Evolutionary conservation across 2,329 filamentous ascomycete species (phyloP).

Genomic region (Pyrenochaeta sp.): DNA sequence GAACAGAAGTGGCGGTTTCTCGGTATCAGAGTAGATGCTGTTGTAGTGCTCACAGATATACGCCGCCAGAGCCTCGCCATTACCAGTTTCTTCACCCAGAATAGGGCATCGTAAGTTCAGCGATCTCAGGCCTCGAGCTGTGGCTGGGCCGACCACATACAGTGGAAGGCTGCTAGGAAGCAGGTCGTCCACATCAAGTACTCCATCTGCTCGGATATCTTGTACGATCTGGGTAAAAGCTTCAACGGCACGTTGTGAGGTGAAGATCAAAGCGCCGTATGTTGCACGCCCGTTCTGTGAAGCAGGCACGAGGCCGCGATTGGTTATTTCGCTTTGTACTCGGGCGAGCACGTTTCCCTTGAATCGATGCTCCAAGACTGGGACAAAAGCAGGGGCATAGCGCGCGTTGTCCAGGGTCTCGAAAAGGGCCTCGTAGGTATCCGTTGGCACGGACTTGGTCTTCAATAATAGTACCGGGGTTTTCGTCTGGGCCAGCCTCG

Average conservation of each 20-base stretch:
- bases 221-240: constrained; percentile 72
- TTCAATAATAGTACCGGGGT: constrained; percentile 76
- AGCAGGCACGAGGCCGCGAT: constrained; percentile 47
- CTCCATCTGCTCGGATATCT: constrained; percentile 55
- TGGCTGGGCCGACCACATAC: constrained; percentile 84
- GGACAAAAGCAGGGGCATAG: constrained; percentile 75
- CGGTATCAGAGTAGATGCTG: constrained; percentile 37
- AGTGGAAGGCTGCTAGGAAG: constrained; percentile 64
- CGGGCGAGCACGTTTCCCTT: constrained; percentile 64
- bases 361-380: constrained; percentile 77
- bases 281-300: constrained; percentile 30
- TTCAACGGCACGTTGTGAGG: constrained; percentile 83
- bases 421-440: constrained; percentile 77
- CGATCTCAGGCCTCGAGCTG: constrained; percentile 72
- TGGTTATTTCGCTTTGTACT: constrained; percentile 61
- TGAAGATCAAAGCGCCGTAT: constrained; percentile 84
- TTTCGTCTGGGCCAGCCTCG: constrained; percentile 24
- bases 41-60: constrained; percentile 84
- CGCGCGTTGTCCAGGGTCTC: constrained; percentile 51
- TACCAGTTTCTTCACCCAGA: constrained; percentile 82
- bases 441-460: constrained; percentile 74
- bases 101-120: constrained; percentile 64
- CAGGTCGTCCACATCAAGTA: constrained; percentile 36
- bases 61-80: constrained; percentile 77
- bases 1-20: constrained; percentile 76